Conservation (phyloP, 2,329 filamentous ascomycete species). For the Clarireedia paspali region DNA sequence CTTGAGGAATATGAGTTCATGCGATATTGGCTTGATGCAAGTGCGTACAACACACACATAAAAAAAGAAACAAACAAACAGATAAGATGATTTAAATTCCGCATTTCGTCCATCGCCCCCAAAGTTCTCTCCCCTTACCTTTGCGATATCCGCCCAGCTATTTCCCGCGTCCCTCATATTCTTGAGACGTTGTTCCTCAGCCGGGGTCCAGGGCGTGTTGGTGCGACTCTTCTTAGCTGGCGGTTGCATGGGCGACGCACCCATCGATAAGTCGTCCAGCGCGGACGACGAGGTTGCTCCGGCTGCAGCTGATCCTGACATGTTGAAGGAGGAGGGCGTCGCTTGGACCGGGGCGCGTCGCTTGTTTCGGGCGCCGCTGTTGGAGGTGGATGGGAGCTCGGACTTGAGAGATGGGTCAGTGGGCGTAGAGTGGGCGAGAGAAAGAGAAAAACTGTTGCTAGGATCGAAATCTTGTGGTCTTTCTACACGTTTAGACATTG, state of each 20-base stretch:
- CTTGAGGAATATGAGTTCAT: no score
- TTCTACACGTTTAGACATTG: slow-evolving; percentile 28
- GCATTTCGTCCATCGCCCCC: no score
- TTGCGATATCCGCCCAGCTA: slow-evolving; percentile 97
- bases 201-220: slow-evolving; percentile 97
- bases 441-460: slow-evolving; percentile 17
- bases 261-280: no score
- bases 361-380: slow-evolving; percentile 22
- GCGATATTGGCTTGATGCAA: no score
- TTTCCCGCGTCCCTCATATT: slow-evolving; percentile 88
- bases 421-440: slow-evolving; percentile 15
- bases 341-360: slow-evolving; percentile 19
- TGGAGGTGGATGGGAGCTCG: slow-evolving; percentile 11
- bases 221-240: slow-evolving; percentile 87
- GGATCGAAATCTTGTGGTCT: slow-evolving; percentile 18
- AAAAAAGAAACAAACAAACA: no score
- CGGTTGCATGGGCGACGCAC: slow-evolving; percentile 33
- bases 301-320: slow-evolving; percentile 17
- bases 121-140: slow-evolving; percentile 47
- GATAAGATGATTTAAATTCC: no score
- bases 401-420: slow-evolving; percentile 18
- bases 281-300: no score
- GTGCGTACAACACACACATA: no score
- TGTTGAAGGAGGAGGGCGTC: slow-evolving; percentile 11
- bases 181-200: slow-evolving; percentile 87